Percentiles rank a stretch among this genome's conserved stretches.
These are phyloP conservation scores for Zychaea mexicana DNA, from an alignment of 371 early-diverging fungal species.

Conservation along the genomic window DNA sequence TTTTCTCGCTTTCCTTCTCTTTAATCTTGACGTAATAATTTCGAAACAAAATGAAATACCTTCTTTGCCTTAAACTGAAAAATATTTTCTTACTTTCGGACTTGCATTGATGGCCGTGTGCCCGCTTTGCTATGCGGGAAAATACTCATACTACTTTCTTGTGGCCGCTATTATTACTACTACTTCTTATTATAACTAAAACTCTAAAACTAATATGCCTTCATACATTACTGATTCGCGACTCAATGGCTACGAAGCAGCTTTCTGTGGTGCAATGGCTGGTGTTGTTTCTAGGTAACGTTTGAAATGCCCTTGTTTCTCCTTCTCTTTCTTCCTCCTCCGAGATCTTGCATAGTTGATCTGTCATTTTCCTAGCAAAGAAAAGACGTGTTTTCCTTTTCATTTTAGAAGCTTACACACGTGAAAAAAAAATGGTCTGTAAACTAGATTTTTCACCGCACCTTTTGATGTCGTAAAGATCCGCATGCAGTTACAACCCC, in stretches of 20 bases:
- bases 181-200: background rate
- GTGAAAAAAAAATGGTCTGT: background rate
- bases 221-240: slow-evolving; percentile 49
- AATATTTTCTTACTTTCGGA: too few relatives aligned
- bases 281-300: slow-evolving; percentile 65
- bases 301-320: too few relatives aligned
- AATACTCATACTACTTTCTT: too few relatives aligned
- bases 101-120: too few relatives aligned
- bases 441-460: slow-evolving; percentile 65
- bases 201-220: slow-evolving; percentile 25
- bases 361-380: background rate
- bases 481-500: slow-evolving; percentile 70
- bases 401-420: too few relatives aligned
- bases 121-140: too few relatives aligned
- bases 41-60: too few relatives aligned
- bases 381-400: background rate
- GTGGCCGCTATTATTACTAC: background rate
- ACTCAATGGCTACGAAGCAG: slow-evolving; percentile 57
- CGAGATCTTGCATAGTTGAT: too few relatives aligned
- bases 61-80: too few relatives aligned
- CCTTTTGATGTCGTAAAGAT: slow-evolving; percentile 95
- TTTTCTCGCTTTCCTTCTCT: too few relatives aligned
- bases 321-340: too few relatives aligned
- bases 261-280: slow-evolving; percentile 70
- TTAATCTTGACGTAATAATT: too few relatives aligned